Evolutionary conservation across 306 rosid genomes (phyloP), one percentile per base, ranked within the genome.

Genomic region (Rosa persica): DNA sequence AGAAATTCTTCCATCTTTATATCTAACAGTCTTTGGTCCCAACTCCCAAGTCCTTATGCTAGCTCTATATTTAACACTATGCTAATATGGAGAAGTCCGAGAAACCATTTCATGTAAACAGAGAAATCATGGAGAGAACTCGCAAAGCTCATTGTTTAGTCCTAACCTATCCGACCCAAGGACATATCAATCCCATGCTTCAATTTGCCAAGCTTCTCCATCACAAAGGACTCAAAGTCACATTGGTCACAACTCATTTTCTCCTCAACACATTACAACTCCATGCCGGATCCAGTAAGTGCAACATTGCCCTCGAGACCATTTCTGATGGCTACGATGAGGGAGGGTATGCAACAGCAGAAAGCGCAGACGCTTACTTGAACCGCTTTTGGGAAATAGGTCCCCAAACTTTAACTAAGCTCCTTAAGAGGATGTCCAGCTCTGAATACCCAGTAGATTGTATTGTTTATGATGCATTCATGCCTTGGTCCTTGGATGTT

Each of bases 311-410:
- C 15, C 16, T 85, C 8, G 85, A 86, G 44, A 85, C 81, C 44
- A 84, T 89, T 65, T 86, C 89, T 10, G 90, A 89, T 58, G 89
- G 92, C 8, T 83, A 62, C 52, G 88, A 86, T 12, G 25, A 80
- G 13, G 80, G 42, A 1, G 80, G 86, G 5, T 0, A 6, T 1
- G 43, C 17, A 11, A 4, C 66, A 22, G 66, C 76, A 17, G 22
- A 47, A 51, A 74, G 38, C 62, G 34, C 66, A 42, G 36, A 49
- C 17, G 76, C 80, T 20, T 89, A 87, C 65, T 44, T 89, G 6
- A 58, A 70, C 11, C 78, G 22, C 23, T 62, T 89, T 74, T 19
- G 83, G 80, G 7, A 67, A 7, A 11, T 2, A 0, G 93, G 93
- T 0, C 72, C 90, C 0, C 49, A 61, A 12, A 78, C 76, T 9